These are phyloP conservation scores for Ophiostoma quercus DNA, from an alignment of 2,329 filamentous ascomycete genomes.

Conservation along the genomic window DNA sequence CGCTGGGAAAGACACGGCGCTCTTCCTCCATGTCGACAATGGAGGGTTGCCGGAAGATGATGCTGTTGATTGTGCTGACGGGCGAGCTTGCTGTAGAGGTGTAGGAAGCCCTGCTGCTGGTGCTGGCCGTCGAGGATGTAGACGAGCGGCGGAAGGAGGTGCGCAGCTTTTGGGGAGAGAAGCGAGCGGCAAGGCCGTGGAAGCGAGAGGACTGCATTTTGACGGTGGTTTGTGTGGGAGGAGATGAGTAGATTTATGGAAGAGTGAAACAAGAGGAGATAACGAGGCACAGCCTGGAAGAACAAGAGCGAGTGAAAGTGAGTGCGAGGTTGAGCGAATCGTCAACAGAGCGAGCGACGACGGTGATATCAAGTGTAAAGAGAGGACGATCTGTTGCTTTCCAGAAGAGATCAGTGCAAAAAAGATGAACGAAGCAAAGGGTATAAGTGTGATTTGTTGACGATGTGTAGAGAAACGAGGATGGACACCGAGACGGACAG, in stretches of 20 bases:
- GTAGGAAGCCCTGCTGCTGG: constrained; percentile 40
- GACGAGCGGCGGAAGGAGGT: constrained; percentile 49
- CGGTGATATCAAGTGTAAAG: neutral
- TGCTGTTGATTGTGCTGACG: constrained; percentile 51
- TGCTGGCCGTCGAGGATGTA: constrained; percentile 34
- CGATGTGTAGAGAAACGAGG: neutral
- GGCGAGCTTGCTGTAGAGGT: constrained; percentile 43
- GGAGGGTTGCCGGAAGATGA: constrained; percentile 54
- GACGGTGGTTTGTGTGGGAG: constrained; percentile 13
- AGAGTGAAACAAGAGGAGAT: too few species aligned
- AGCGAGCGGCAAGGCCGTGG: constrained; percentile 47
- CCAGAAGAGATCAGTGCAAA: constrained; percentile 17
- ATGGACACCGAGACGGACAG: neutral
- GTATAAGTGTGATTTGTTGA: constrained; percentile 1
- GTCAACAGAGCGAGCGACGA: neutral
- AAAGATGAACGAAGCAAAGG: neutral
- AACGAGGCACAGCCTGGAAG: constrained; percentile 10
- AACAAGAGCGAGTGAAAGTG: neutral
- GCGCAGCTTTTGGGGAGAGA: constrained; percentile 46
- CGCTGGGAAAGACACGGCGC: constrained; percentile 47
- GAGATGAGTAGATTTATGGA: constrained; percentile 26
- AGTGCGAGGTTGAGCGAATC: neutral
- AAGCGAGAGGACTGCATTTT: constrained; percentile 48
- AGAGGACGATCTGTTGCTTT: constrained; percentile 22
- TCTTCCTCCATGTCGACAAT: constrained; percentile 56